Base-by-base conservation (phyloP, 2,329 filamentous ascomycete genomes). In the Colletotrichum echinochloae region DNA sequence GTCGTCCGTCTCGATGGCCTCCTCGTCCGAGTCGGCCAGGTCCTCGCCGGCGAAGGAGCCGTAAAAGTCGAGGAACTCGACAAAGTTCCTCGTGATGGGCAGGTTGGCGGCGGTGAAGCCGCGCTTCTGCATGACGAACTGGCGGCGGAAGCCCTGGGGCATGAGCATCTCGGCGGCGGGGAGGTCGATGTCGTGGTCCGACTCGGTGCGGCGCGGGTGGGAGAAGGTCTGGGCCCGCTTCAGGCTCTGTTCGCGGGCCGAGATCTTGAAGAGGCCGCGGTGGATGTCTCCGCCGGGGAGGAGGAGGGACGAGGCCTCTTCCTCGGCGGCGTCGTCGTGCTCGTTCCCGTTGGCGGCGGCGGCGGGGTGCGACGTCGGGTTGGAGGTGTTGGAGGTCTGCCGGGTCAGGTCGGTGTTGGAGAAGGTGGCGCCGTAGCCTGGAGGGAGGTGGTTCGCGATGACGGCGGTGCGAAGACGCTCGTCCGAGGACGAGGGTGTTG, bases 231-330 rank as follows among this genome's bases (percentile, higher is more conserved):
- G 87, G 20, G 92, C 85, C 72, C 92, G 87, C 75, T 88, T 78
- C 80, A 81, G 75, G 76, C 86, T 79, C 78, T 76, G 78, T 37
- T 79, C 81, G 48, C 89, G 84, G 20, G 90, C 89, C 72, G 91
- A 89, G 75, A 94, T 90, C 77, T 89, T 92, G 85, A 92, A 95
- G 41, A 95, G 87, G 75, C 93, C 91, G 41, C 92, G 90, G 77
- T 94, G 92, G 28, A 95, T 91, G 75, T 95, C 92, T 49, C 92
- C 92, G 61, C 92, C 92, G 76, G 92, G 92, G 3, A 94, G 84
- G 69, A 85, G 88, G 63, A 94, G 82, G 0, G 92, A 94, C 1
- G 91, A 94, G 70, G 91, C 88, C 54, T 80, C 79, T 30, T 74
- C 74, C 30, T 55, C 28, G 18, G 28, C 18, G 72, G 72, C 71